Evolutionary conservation across 306 rosid genomes (phyloP), one percentile per base, ranked within the genome.

Genomic region (Cucurbita ficifolia): DNA sequence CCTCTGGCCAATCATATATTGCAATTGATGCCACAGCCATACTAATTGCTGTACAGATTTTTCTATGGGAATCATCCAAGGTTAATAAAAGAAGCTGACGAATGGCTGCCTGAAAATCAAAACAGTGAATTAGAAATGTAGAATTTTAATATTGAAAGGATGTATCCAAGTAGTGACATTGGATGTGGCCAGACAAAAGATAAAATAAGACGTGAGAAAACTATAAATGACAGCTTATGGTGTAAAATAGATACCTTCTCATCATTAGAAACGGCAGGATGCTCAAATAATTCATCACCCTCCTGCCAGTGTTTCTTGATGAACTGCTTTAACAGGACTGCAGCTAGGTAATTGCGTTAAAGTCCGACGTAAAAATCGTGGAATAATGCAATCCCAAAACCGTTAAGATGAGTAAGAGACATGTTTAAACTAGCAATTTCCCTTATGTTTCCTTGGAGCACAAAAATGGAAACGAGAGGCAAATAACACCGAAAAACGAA

Each of bases 21-120:
- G 98, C 96, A 73, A 94, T 85, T 56, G 98, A 85, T 57, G 98
- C 96, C 81, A 94, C 88, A 75, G 92, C 97, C 98, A 94, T 87
- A 79, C 98, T 88, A 74, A 90, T 75, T 76, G 98, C 97, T 5
- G 96, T 94, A 83, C 98, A 89, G 49, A 94, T 87, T 86, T 93
- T 94, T 80, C 87, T 83, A 76, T 89, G 91, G 76, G 96, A 79
- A 64, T 90, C 98, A 82, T 90, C 97, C 83, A 94, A 85, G 70
- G 97, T 77, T 72, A 84, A 73, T 49, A 94, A 58, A 72, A 94
- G 94, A 76, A 89, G 85, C 67, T 81, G 79, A 76, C 90, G 87
- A 51, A 94, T 86, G 62, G 77, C 83, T 67, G 53, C 90, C 98
- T 89, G 89, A 52, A 67, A 39, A 83, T 76, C 69, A 50, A 68